Evolutionary conservation across 2,329 filamentous ascomycete species (phyloP).

Genomic region (Hypoxylon sp.): DNA sequence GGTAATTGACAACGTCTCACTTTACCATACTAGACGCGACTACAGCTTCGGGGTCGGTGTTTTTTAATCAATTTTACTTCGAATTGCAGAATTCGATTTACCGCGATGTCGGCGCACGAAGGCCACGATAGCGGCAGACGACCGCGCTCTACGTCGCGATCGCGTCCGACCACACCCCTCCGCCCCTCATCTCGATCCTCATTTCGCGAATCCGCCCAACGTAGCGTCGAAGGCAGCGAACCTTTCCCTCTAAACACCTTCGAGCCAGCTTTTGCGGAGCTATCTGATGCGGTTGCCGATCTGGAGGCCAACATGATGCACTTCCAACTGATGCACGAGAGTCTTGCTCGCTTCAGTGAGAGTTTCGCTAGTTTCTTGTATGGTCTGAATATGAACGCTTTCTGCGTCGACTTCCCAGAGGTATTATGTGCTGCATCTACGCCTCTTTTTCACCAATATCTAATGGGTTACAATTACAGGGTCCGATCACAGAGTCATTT

Average conservation of each 20-base stretch:
- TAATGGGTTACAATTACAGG: conserved; percentile 56
- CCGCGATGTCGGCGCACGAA: conserved; percentile 41
- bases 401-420: conserved; percentile 97
- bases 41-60: neutral
- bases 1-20: too few relatives aligned
- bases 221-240: conserved; percentile 60
- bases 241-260: conserved; percentile 80
- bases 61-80: conserved; percentile 24
- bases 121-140: conserved; percentile 39
- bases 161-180: conserved; percentile 89
- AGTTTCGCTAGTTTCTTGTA: conserved; percentile 96
- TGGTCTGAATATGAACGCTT: conserved; percentile 98
- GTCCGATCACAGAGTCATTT: conserved; percentile 85
- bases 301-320: conserved; percentile 98
- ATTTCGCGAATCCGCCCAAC: conserved; percentile 77
- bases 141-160: conserved; percentile 51
- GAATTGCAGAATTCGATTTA: conserved; percentile 4
- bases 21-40: too few relatives aligned
- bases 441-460: conserved; percentile 3
- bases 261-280: conserved; percentile 90
- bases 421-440: conserved; percentile 53
- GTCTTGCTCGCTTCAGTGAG: conserved; percentile 89
- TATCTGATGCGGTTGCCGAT: conserved; percentile 93
- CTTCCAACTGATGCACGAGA: conserved; percentile 96
- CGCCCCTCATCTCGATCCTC: conserved; percentile 90